phyloP scores from a whole-genome alignment of 768 basidiomycete genomes.

The Tylopilus sp. region DNA sequence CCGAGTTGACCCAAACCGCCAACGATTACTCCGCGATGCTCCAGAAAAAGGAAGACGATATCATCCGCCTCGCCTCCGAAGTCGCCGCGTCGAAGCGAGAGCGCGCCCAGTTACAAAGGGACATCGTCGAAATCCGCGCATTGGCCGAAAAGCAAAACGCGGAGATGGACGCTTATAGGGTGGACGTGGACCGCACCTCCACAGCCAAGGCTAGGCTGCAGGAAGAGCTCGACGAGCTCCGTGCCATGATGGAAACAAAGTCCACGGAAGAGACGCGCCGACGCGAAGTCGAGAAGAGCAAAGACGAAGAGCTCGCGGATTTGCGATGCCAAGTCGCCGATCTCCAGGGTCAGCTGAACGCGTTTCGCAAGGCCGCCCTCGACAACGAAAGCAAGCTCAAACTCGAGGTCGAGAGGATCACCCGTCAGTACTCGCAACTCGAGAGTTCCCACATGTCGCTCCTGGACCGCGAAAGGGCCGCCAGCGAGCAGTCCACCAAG shows the following conservation, averaged over 20 bases:
- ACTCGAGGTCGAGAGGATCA: slow-evolving; percentile 65
- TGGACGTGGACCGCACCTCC: slow-evolving; percentile 46
- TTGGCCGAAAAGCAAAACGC: slow-evolving; percentile 62
- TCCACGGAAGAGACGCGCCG: slow-evolving; percentile 82
- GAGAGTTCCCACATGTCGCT: slow-evolving; percentile 61
- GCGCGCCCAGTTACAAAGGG: slow-evolving; percentile 49
- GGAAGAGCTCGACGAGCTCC: slow-evolving; percentile 82
- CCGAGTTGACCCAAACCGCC: slow-evolving; percentile 72
- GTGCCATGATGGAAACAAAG: slow-evolving; percentile 80
- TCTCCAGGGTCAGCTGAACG: slow-evolving; percentile 65
- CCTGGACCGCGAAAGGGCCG: slow-evolving; percentile 54
- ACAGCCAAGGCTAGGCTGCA: slow-evolving; percentile 60
- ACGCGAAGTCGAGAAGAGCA: slow-evolving; percentile 81
- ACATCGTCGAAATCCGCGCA: slow-evolving; percentile 65
- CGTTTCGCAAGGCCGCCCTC: slow-evolving; percentile 56
- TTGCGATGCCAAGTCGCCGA: slow-evolving; percentile 61
- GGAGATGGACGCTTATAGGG: slow-evolving; percentile 58
- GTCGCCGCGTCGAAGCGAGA: slow-evolving; percentile 53
- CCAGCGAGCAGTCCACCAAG: slow-evolving; percentile 48
- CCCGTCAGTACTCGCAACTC: slow-evolving; percentile 57
- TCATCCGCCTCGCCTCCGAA: slow-evolving; percentile 51
- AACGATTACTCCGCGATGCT: slow-evolving; percentile 74
- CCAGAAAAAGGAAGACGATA: slow-evolving; percentile 72
- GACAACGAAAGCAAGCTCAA: slow-evolving; percentile 73
- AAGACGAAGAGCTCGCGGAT: slow-evolving; percentile 75